These are phyloP conservation scores for Ascosphaera apis DNA, from an alignment of 2,329 filamentous ascomycete genomes.

Conservation along the genomic window DNA sequence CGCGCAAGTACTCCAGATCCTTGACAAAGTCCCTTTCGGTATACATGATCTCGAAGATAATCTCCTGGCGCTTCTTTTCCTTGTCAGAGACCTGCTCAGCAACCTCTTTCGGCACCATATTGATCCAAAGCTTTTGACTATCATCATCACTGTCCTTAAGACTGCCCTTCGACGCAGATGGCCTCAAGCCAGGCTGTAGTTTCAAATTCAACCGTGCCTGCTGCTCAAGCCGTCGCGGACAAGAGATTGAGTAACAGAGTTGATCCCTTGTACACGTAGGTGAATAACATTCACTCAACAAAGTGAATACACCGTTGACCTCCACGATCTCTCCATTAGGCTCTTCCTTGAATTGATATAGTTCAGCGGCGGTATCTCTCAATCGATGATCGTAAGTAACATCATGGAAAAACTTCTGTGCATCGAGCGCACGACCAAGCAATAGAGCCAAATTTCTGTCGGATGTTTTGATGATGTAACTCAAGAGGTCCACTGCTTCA, in stretches of 20 bases:
- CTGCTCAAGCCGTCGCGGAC: conserved; percentile 77
- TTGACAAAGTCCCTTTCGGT: conserved; percentile 98
- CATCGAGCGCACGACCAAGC: conserved; percentile 74
- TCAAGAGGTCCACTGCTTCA: conserved; percentile 85
- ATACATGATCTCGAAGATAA: conserved; percentile 97
- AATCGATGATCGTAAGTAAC: conserved; percentile 93
- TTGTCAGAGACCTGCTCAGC: conserved; percentile 71
- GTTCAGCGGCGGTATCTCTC: conserved; percentile 78
- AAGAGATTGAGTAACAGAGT: conserved; percentile 94
- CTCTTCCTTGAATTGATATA: conserved; percentile 92
- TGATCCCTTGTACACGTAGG: conserved; percentile 90
- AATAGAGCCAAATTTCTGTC: conserved; percentile 85
- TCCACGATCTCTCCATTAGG: conserved; percentile 52
- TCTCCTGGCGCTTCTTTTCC: conserved; percentile 94
- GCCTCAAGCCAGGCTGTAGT: conserved; percentile 65
- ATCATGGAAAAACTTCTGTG: conserved; percentile 98
- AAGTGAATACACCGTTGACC: conserved; percentile 89
- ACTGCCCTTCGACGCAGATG: conserved; percentile 44
- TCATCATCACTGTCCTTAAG: conserved; percentile 75
- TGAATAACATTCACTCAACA: conserved; percentile 92
- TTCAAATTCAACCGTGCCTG: conserved; percentile 87
- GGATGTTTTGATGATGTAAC: conserved; percentile 90
- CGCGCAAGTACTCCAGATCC: conserved; percentile 85
- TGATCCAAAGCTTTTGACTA: conserved; percentile 98
- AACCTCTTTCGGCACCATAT: conserved; percentile 86